These are phyloP conservation scores for Sporothrix inflata DNA, from an alignment of 2,329 filamentous ascomycete genomes.

Conservation along the genomic window DNA sequence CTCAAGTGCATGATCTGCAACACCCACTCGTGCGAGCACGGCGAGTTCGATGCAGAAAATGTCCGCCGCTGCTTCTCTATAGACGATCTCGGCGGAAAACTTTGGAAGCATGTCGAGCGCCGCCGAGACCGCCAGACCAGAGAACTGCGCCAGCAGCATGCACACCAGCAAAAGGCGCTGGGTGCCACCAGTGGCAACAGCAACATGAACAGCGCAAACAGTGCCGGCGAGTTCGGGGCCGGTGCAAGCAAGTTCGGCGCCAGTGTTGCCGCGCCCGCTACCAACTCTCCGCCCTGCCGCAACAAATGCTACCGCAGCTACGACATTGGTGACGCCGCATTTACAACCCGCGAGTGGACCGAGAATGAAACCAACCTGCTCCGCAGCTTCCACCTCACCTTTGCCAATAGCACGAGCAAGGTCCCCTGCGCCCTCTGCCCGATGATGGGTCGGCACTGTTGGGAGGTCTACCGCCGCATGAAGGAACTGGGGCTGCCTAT, in stretches of 20 bases:
- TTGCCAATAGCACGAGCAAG: conserved; percentile 48
- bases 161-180: background rate
- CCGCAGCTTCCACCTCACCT: conserved; percentile 50
- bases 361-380: conserved; percentile 55
- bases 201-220: background rate
- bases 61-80: conserved; percentile 59
- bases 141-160: conserved; percentile 9
- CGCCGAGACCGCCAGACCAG: conserved; percentile 38
- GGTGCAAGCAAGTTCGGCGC: background rate
- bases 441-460: conserved; percentile 56
- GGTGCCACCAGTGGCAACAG: conserved; percentile 7
- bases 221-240: background rate
- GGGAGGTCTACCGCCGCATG: conserved; percentile 53
- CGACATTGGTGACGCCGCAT: conserved; percentile 40
- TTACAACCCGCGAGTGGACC: conserved; percentile 49
- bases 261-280: background rate
- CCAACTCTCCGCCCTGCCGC: conserved; percentile 41
- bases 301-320: conserved; percentile 50
- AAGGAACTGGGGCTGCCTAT: conserved; percentile 45
- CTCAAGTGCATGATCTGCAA: conserved; percentile 63
- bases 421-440: conserved; percentile 56
- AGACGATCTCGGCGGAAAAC: conserved; percentile 39
- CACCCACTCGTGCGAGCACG: conserved; percentile 64
- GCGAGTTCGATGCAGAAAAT: conserved; percentile 59
- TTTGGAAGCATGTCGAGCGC: conserved; percentile 34